Evolutionary conservation across 768 basidiomycete species (phyloP).

Genomic region (Cystofilobasidium bisporidii): DNA sequence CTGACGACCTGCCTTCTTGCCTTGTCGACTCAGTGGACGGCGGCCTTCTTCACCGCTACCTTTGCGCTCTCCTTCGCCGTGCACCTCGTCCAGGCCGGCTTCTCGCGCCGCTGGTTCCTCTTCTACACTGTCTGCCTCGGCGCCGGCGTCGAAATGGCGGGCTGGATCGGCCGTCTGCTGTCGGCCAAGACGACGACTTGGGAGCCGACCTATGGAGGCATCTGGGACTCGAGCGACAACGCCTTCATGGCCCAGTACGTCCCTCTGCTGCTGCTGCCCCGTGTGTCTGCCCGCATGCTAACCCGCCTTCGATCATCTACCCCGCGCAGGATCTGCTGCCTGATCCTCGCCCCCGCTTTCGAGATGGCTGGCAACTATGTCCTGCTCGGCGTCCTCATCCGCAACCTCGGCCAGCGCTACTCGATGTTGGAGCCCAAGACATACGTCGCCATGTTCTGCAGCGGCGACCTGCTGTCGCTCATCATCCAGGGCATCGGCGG

Average conservation of each 20-base stretch:
- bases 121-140: conserved; percentile 13
- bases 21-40: not conserved
- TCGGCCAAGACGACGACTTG: not conserved
- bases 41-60: not conserved
- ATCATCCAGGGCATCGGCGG: conserved; percentile 58
- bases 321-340: conserved; percentile 1
- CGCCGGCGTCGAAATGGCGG: not conserved
- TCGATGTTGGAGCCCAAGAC: conserved; percentile 41
- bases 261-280: too few species aligned
- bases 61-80: not conserved
- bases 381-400: conserved; percentile 49
- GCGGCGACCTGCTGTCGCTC: conserved; percentile 51
- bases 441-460: conserved; percentile 37
- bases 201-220: not conserved
- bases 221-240: conserved; percentile 1
- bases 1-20: too few species aligned
- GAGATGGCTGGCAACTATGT: conserved; percentile 52
- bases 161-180: conserved; percentile 5
- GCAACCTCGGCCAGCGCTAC: conserved; percentile 44
- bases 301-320: not conserved
- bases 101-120: conserved; percentile 17
- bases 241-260: conserved; percentile 11
- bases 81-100: conserved; percentile 13
- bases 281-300: too few species aligned
- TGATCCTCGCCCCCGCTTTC: conserved; percentile 52